Evolutionary conservation across 495 filamentous ascomycete species (phyloP), one percentile per base, ranked within the genome.

Genomic region (Penicillium manginii): DNA sequence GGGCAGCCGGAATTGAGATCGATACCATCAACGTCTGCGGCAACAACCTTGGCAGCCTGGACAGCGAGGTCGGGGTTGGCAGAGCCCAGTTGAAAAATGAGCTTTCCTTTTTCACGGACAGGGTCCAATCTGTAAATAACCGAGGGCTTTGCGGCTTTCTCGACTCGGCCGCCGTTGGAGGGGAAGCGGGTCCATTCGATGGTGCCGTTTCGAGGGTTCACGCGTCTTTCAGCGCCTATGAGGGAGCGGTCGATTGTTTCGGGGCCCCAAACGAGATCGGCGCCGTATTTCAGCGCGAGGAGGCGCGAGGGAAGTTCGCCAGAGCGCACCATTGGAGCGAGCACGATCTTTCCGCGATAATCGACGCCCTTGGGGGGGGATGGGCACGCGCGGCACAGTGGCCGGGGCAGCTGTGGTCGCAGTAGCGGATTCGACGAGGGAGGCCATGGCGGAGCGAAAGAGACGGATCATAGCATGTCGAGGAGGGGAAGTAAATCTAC

Each of bases 1-100:
- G 94, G 94, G 72, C 94, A 98, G 5, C 94, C 94, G 5, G 93
- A 91, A 77, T 98, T 98, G 54, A 98, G 88, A 71, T 98, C 94
- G 57, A 98, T 97, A 39, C 96, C 94, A 0, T 87, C 86, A 1
- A 98, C 93, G 73, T 98, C 89, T 4, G 74, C 80, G 0, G 91
- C 96, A 10, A 98, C 89, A 6, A 97, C 67, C 58, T 84, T 84
- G 1, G 92, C 92, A 1, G 93, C 92, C 65, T 87, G 78, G 0
- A 98, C 92, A 5, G 96, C 94, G 18, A 84, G 80, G 15, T 87
- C 84, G 0, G 94, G 90, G 52, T 86, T 83, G 2, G 92, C 84
- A 0, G 93, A 96, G 43, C 94, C 94, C 46, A 98, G 83, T 72
- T 98, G 96, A 76, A 91, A 98, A 62, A 98, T 86, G 29, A 96